Evolutionary conservation across 768 basidiomycete genomes (phyloP), one percentile per base, ranked within the genome.

Genomic region (Boletus subparvulus): DNA sequence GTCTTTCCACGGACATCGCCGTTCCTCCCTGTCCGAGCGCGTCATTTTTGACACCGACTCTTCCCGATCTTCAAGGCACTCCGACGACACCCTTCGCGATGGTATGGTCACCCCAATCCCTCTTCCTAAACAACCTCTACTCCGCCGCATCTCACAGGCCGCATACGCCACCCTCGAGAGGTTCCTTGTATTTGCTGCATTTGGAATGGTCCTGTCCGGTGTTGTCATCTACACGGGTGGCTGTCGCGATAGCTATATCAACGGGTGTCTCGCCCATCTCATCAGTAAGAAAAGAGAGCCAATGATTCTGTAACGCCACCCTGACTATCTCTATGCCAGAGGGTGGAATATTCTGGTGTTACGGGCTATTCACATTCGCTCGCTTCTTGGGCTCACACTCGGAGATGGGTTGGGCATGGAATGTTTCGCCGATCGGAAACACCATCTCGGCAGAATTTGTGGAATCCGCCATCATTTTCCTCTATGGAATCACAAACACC

Each of bases 391-490:
- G 95, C 28, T 84, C 91, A 6, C 94, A 87, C 70, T 81, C 92
- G 24, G 85, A 91, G 47, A 73, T 84, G 32, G 96, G 96, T 5
- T 98, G 95, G 95, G 92, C 96, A 16, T 98, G 95, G 95, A 98
- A 98, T 69, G 75, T 80, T 28, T 76, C 84, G 0, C 87, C 85
- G 0, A 70, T 73, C 4, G 75, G 76, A 21, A 73, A 74, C 24
- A 74, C 74, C 44, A 77, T 80, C 9, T 83, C 86, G 8, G 90
- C 86, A 6, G 91, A 93, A 69, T 87, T 91, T 52, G 78, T 86
- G 55, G 92, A 94, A 72, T 91, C 87, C 0, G 66, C 78, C 11
- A 80, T 92, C 50, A 94, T 98, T 64, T 95, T 95, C 74, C 35
- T 85, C 0, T 98, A 98, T 68, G 95, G 95, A 9, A 78, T 83